Evolutionary conservation across 208 protist species (phyloP).

Genomic region (Trypanosoma avium): DNA sequence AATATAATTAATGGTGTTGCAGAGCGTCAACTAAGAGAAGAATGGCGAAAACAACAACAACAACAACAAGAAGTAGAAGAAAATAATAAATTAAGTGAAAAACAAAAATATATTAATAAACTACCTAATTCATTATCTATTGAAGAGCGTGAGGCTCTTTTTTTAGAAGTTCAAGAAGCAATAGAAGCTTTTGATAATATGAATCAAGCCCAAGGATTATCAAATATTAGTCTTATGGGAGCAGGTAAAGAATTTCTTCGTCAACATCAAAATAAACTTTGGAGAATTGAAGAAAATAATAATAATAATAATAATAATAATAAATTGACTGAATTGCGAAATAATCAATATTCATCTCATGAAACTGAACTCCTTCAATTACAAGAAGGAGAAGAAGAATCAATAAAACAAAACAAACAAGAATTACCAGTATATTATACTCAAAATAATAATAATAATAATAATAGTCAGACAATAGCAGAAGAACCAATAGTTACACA

Average conservation of each 20-base stretch:
- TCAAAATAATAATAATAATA: too few species aligned
- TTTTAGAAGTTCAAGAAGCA: conserved; percentile 3
- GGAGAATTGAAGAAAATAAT: neutral
- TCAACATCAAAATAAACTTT: conserved; percentile 20
- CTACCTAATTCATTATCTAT: neutral
- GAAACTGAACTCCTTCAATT: too few species aligned
- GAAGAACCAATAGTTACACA: too few species aligned
- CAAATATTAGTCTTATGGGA: conserved; percentile 15
- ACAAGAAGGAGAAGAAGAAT: too few species aligned
- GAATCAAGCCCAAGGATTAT: conserved; percentile 5
- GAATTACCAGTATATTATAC: too few species aligned
- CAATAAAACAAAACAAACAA: too few species aligned
- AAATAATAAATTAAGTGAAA: too few species aligned
- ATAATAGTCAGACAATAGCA: too few species aligned
- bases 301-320: neutral
- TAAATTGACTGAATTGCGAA: too few species aligned
- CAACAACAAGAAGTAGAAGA: too few species aligned
- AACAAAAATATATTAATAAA: neutral
- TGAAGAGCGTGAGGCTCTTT: conserved; percentile 2
- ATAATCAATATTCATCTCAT: neutral
- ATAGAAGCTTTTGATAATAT: conserved; percentile 21
- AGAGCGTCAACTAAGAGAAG: neutral
- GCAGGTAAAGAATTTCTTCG: conserved; percentile 15
- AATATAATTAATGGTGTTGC: conserved; percentile 9
- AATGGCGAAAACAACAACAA: neutral